Evolutionary conservation across 805 yeast species (phyloP), one percentile per base, ranked within the genome.

Genomic region (Wickerhamiella siamensis): DNA sequence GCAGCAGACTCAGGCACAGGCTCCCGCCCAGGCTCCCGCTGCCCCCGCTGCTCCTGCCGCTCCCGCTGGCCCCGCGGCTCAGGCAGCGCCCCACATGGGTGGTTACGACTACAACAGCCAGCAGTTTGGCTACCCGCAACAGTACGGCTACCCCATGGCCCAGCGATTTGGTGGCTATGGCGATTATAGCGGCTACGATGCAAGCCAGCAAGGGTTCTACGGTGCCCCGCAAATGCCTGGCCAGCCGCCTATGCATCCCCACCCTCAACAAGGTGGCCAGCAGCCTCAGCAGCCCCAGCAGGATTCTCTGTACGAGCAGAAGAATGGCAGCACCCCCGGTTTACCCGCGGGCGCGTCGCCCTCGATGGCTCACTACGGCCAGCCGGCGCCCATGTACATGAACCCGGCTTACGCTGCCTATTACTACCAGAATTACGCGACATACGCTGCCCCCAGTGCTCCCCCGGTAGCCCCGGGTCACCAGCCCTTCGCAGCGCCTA

Each of bases 251-350:
- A 47, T 42, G 40, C 44, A 54, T 40, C 60, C 54, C 20, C 42
- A 54, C 50, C 42, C 65, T 4, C 38, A 62, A 44, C 56, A 58
- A 53, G 60, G 60, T 51, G 51, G 49, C 31, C 66, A 62, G 48
- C 62, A 45, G 34, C 46, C 48, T 60, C 60, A 49, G 5, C 42
- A 20, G 8, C 27, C 44, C 15, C 46, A 41, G 45, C 27, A 46
- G 36, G 34, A 27, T 45, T 37, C 39, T 22, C 22, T 43, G 20
- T 41, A 42, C 40, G 31, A 42, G 10, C 37, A 20, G 37, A 34
- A 34, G 8, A n/a, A 20, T 5, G 37, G 45, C 26, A 46, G 44
- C 29, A 45, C 52, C 6, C 51, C 54, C 15, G 29, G 22, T 6
- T 26, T 24, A 50, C 56, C 33, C 45, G 49, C 38, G 27, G 46